Base-by-base conservation (phyloP, 1,284 basidiomycete species). In the Hymenochaete sp. region DNA sequence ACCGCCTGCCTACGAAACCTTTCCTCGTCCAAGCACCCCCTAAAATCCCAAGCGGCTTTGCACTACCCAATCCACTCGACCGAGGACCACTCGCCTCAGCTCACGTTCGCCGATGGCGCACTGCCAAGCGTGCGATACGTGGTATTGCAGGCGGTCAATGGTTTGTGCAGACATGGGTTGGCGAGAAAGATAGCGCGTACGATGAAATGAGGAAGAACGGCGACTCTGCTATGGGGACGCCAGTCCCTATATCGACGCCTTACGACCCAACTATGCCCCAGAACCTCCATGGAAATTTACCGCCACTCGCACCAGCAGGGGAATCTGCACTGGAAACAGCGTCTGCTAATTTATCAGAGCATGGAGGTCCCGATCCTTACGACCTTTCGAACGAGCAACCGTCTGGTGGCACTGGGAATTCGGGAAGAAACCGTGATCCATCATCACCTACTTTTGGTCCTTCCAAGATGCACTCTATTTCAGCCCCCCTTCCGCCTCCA, bases 121-220 rank as follows among this genome's bases (percentile, higher is more conserved):
- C 71, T 33, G 83, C 81, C 4, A 71, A 79, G 47, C 73, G 84
- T 40, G 84, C 87, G 59, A 75, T 87, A 38, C 69, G 81, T 33
- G 84, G 83, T 7, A 84, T 87, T 44, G 84, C 78, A 25, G 83
- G 83, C 10, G 83, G 83, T 2, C 72, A 83, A 22, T 87, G 84
- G 84, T 80, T 86, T 54, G 64, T 76, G 6, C 72, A 71, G 22
- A 66, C 79, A 10, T 87, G 82, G 83, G 79, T 82, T 10, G 84
- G 82, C n/a, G 78, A 79, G 49, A 85, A 83, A 59, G 80, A 83
- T 35, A 84, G 81, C 10, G 73, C 80, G 48, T 77, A 71, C 46
- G 71, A 66, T 1, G 60, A 60, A 0, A 52, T 52, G 11, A 53
- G 60, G 2, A 45, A 70, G 4, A 53, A 57, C 16, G 36, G 29